Evolutionary conservation across 495 filamentous ascomycete genomes (phyloP), one percentile per base, ranked within the genome.

Genomic region (Ramalina intermedia): DNA sequence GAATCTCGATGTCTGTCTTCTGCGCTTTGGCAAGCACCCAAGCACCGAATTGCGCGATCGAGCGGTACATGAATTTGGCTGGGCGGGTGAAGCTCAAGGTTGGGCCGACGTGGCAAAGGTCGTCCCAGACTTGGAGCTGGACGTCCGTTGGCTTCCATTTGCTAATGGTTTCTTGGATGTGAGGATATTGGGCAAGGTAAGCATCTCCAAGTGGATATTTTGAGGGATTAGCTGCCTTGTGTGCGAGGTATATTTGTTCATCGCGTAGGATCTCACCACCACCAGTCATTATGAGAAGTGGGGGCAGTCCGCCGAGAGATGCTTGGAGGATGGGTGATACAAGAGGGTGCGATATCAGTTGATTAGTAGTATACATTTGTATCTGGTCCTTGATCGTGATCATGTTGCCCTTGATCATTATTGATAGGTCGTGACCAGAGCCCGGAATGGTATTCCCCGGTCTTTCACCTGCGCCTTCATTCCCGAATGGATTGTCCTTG

Each of bases 101-200:
- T 5, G 87, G 85, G 2, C 82, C 84, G 12, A 94, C 90, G 60
- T 96, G 90, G 46, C 90, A 96, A 16, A 94, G 67, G 58, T 94
- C 79, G 27, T 96, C 90, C 86, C 90, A 96, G 6, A 96, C 82
- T 62, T 96, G 90, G n/a, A 96, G 69, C 61, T 94, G 87, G 8
- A 96, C 90, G 58, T 94, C 80, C 0, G 90, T 96, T 2, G 86
- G 83, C 33, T 75, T 73, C 58, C 82, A 91, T 37, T 75, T 77
- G 21, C 71, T 62, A 16, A 93, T 54, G 8, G 50, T 63, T n/a
- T 66, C 64, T 44, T 67, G 62, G 14, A 71, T 58, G 14, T 81
- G 74, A 2, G 79, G 80, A 38, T 75, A 61, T 37, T 87, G 82
- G 37, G 80, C 68, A 27, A 90, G 68, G 48, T 80, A 70, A 0